phyloP scores from a whole-genome alignment of 495 filamentous ascomycete species.

The Podospora australis region DNA sequence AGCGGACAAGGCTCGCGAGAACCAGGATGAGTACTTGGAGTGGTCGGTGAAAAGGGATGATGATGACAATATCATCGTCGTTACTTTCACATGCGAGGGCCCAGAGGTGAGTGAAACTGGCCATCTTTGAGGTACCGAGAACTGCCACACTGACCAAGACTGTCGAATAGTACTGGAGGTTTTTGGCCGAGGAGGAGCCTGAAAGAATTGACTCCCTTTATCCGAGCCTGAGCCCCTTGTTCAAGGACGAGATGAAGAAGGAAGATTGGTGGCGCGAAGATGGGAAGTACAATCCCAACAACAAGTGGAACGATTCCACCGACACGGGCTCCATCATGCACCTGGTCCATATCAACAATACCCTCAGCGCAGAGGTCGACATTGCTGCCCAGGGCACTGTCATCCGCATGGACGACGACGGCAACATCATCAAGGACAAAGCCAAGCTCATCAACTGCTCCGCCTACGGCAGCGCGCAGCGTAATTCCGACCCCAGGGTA shows the following conservation, averaged over 20 bases:
- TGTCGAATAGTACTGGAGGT: not conserved
- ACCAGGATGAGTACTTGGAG: slow-evolving; percentile 7
- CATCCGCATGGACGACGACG: slow-evolving; percentile 2
- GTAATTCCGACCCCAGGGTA: slow-evolving; percentile 6
- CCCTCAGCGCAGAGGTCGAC: slow-evolving; percentile 5
- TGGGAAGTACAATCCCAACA: not conserved
- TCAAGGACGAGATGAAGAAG: slow-evolving; percentile 2
- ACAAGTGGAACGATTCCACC: slow-evolving; percentile 3
- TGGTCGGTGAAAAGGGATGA: slow-evolving; percentile 2
- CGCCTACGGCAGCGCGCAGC: not conserved
- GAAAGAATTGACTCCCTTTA: not conserved
- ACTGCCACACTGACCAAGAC: not conserved
- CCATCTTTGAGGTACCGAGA: not conserved
- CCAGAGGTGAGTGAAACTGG: not conserved
- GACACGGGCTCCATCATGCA: not conserved
- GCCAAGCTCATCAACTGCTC: slow-evolving; percentile 5
- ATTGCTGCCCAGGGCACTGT: slow-evolving; percentile 6
- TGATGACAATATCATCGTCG: slow-evolving; percentile 1
- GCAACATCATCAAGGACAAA: slow-evolving; percentile 4
- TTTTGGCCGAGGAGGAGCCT: not conserved
- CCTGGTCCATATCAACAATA: slow-evolving; percentile 3
- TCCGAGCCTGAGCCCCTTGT: not conserved
- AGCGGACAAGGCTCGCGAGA: not conserved
- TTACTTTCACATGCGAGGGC: slow-evolving; percentile 6
- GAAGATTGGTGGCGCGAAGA: not conserved